phyloP scores from a whole-genome alignment of 2,329 filamentous ascomycete species.

The Parasarocladium wereldwijsianum region DNA sequence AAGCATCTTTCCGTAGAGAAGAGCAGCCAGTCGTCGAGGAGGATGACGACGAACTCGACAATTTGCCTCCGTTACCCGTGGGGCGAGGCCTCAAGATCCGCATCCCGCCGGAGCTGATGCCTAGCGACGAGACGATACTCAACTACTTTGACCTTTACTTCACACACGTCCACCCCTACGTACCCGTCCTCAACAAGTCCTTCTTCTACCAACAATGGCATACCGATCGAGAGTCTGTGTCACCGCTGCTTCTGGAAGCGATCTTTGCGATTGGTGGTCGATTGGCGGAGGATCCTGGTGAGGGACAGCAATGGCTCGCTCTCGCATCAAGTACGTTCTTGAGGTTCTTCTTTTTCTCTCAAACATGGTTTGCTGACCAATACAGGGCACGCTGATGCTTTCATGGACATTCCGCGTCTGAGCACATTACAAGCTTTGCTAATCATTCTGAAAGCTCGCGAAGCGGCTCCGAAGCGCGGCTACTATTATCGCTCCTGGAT shows the following conservation, averaged over 20 bases:
- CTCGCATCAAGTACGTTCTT: slow-evolving; percentile 57
- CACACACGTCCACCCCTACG: slow-evolving; percentile 77
- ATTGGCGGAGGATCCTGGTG: slow-evolving; percentile 66
- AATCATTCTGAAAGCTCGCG: slow-evolving; percentile 77
- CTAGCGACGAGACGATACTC: slow-evolving; percentile 64
- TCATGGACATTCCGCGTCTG: slow-evolving; percentile 79
- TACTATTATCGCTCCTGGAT: slow-evolving; percentile 98
- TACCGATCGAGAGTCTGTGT: slow-evolving; percentile 67
- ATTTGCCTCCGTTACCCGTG: slow-evolving; percentile 51
- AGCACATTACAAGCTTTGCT: slow-evolving; percentile 86
- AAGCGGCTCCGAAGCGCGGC: slow-evolving; percentile 81
- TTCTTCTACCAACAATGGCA: slow-evolving; percentile 86
- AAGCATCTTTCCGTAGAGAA: slow-evolving; percentile 32
- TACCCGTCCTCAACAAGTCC: slow-evolving; percentile 72
- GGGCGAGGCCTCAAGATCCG: slow-evolving; percentile 64
- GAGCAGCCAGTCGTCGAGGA: slow-evolving; percentile 54
- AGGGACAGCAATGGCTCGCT: slow-evolving; percentile 86
- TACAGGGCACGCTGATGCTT: slow-evolving; percentile 75
- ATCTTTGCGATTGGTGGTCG: slow-evolving; percentile 82
- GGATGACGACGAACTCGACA: slow-evolving; percentile 56
- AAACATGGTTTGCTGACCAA: not conserved
- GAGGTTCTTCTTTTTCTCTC: not conserved
- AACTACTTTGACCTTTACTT: slow-evolving; percentile 89
- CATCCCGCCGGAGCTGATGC: slow-evolving; percentile 89
- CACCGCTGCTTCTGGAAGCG: slow-evolving; percentile 75